A percentile compares a stretch with the other conserved stretches of the same genome.
phyloP scores from a whole-genome alignment of 495 filamentous ascomycete species.

The Evansstolkia leycettana region DNA sequence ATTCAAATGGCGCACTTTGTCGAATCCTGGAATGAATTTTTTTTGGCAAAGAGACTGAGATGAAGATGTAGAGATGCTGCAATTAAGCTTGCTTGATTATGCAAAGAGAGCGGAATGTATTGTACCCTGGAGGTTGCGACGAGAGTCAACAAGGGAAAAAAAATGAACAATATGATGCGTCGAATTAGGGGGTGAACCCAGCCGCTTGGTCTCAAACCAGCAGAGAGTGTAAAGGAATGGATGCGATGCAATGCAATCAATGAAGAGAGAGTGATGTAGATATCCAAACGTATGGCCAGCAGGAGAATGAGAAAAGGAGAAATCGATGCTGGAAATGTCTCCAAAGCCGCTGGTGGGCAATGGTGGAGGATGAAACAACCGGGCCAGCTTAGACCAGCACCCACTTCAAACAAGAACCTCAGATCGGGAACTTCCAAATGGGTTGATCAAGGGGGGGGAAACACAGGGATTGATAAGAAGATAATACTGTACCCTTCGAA shows the following conservation, averaged over 20 bases:
- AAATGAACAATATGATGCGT: conserved; percentile 1
- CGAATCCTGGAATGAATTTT: too few relatives aligned
- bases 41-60: too few relatives aligned
- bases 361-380: conserved; percentile 2
- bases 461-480: too few relatives aligned
- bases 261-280: not conserved
- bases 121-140: too few relatives aligned
- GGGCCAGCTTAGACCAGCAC: not conserved
- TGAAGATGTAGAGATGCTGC: too few relatives aligned
- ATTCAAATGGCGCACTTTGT: too few relatives aligned
- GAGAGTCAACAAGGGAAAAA: conserved; percentile 11
- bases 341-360: not conserved
- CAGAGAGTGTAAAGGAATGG: conserved; percentile 4
- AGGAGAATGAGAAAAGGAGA: too few relatives aligned
- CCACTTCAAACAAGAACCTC: not conserved
- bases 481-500: too few relatives aligned
- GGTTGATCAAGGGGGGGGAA: too few relatives aligned
- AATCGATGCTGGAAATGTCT: not conserved
- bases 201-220: conserved; percentile 15
- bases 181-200: conserved; percentile 7
- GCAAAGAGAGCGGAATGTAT: too few relatives aligned
- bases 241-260: conserved; percentile 2
- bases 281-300: too few relatives aligned
- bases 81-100: too few relatives aligned
- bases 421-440: not conserved